These are phyloP conservation scores for Phylloporus sp. DNA, from an alignment of 768 basidiomycete genomes.

Conservation along the genomic window DNA sequence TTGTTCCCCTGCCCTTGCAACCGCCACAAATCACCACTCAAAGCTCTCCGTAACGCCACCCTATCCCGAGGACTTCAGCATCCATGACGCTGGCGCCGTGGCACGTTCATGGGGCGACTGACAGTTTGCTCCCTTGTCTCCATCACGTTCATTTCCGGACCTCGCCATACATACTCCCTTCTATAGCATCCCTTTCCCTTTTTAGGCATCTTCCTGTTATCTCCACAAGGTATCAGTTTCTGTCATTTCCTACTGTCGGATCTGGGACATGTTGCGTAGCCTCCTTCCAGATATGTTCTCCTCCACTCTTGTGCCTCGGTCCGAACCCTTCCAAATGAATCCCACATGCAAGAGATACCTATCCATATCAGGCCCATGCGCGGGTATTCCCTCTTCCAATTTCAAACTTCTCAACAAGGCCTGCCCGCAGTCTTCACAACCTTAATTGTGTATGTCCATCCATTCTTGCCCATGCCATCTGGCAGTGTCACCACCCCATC, in stretches of 20 bases:
- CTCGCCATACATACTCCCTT: conserved; percentile 16
- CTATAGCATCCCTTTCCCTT: conserved; percentile 16
- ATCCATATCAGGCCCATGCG: conserved; percentile 10
- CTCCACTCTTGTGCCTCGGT: conserved; percentile 24
- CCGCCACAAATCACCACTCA: conserved; percentile 4
- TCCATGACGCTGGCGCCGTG: conserved; percentile 30
- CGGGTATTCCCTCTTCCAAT: conserved; percentile 18
- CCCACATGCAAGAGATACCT: conserved; percentile 10
- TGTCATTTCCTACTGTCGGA: conserved; percentile 23
- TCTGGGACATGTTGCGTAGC: conserved; percentile 26
- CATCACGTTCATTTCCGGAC: conserved; percentile 32
- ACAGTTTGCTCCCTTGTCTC: conserved; percentile 11
- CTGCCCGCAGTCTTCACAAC: conserved; percentile 15
- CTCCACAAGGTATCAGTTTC: conserved; percentile 30
- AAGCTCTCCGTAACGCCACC: conserved; percentile 15
- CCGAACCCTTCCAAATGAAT: no score
- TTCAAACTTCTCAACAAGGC: conserved; percentile 18
- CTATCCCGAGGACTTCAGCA: conserved; percentile 24
- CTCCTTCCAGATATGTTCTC: conserved; percentile 26
- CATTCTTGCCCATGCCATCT: conserved; percentile 9
- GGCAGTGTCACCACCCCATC: background rate
- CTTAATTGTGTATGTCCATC: conserved; percentile 7
- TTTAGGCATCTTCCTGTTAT: conserved; percentile 28
- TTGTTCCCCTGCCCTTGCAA: background rate
- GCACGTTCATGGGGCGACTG: conserved; percentile 33